A percentile compares a stretch with the other conserved stretches of the same genome.
Conservation (phyloP, 495 filamentous ascomycete species). For the Trichoderma gamsii region DNA sequence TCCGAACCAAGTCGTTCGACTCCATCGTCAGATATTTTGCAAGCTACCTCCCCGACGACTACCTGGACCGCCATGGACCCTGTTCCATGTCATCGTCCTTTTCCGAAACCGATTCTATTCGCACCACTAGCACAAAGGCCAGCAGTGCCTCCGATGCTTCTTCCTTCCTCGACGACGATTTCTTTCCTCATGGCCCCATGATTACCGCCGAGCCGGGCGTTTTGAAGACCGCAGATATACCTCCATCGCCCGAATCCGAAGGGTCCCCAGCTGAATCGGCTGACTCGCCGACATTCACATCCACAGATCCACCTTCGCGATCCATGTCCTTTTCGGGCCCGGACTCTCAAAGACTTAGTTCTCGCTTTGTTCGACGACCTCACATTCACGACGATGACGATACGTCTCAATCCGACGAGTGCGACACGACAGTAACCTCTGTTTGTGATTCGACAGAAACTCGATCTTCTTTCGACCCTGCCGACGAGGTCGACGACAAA, state of each 20-base stretch:
- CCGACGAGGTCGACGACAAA: slow-evolving; percentile 11
- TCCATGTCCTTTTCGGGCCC: slow-evolving; percentile 42
- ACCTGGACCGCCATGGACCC: slow-evolving; percentile 30
- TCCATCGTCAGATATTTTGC: slow-evolving; percentile 47
- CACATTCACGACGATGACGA: slow-evolving; percentile 26
- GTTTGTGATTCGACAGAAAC: slow-evolving; percentile 32
- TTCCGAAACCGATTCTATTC: slow-evolving; percentile 15
- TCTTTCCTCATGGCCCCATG: slow-evolving; percentile 26
- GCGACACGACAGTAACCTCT: slow-evolving; percentile 30
- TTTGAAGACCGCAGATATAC: slow-evolving; percentile 30
- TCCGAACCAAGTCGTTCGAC: slow-evolving; percentile 45
- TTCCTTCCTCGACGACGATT: slow-evolving; percentile 34
- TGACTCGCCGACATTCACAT: slow-evolving; percentile 22
- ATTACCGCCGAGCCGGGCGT: slow-evolving; percentile 40
- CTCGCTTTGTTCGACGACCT: slow-evolving; percentile 15
- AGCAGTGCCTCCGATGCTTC: slow-evolving; percentile 24
- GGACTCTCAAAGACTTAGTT: slow-evolving; percentile 32
- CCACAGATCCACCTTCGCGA: slow-evolving; percentile 33
- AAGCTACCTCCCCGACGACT: slow-evolving; percentile 42
- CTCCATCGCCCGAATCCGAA: slow-evolving; percentile 43
- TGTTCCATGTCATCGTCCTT: slow-evolving; percentile 19
- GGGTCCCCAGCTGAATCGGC: slow-evolving; percentile 43
- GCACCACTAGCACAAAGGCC: slow-evolving; percentile 22
- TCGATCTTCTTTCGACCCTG: slow-evolving; percentile 22
- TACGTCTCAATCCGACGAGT: slow-evolving; percentile 28